Base-by-base conservation (phyloP, 2,329 filamentous ascomycete species). In the Aspergillus sp. region DNA sequence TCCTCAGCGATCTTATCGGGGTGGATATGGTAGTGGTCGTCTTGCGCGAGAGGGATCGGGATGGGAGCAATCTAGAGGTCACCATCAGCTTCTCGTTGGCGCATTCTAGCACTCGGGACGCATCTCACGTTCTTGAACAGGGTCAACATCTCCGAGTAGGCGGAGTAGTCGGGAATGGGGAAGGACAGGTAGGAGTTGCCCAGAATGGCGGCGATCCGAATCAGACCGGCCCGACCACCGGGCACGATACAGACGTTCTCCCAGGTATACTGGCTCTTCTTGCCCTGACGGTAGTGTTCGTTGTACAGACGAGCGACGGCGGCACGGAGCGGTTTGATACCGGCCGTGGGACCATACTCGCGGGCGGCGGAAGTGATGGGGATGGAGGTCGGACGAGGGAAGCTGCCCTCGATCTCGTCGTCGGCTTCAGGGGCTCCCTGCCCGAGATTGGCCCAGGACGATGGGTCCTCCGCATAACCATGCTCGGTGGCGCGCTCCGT, bases 161-260 rank as follows among this genome's bases (percentile, higher is more conserved):
- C 93, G 3, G 92, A 96, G 76, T 97, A 97, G 72, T 97, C 89
- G 43, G 90, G 90, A 68, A 96, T 89, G 75, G 96, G 96, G 81
- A 97, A 97, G 40, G 88, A 90, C 58, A 97, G 80, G 68, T 96
- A 96, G 50, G 91, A 87, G 71, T 96, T 96, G 59, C 93, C 93
- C 62, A 97, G 76, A 5, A 97, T 91, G 47, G 93, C 93, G 17
- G 93, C 93, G 70, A 97, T 97, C 63, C 93, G 85, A 70, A 97
- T 97, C 74, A 97, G 78, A 45, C 93, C 93, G 31, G 93, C 93
- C 64, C 93, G 85, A 36, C 93, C 93, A 71, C 92, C 92, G 43
- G 93, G 93, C 3, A 97, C 93, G 70, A 97, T 96, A 71, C 89
- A 92, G 16, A 97, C 93, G 71, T 97, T 97, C 79, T 97, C 93